Evolutionary conservation across 192 early-diverging fungal species (phyloP).

Genomic region (Coemansia sp.): DNA sequence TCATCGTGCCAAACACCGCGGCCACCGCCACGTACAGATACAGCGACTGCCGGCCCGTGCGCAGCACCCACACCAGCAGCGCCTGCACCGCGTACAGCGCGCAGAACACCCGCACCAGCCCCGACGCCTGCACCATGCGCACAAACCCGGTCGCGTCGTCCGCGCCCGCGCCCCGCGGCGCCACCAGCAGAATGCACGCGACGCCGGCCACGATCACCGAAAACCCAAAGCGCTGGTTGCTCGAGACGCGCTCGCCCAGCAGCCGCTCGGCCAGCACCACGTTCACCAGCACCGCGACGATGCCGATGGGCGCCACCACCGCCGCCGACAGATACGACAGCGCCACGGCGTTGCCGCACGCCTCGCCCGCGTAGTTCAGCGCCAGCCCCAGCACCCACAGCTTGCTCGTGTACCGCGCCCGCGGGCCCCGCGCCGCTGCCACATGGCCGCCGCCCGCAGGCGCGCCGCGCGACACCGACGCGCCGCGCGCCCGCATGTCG

Average conservation of each 20-base stretch:
- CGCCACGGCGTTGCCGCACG: slow-evolving; percentile 48
- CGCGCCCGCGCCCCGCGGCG: slow-evolving; percentile 33
- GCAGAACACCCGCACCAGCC: slow-evolving; percentile 26
- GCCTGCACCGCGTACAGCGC: slow-evolving; percentile 16
- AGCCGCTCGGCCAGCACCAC: slow-evolving; percentile 43
- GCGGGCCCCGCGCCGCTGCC: slow-evolving; percentile 5
- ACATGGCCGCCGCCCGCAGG: slow-evolving; percentile 2
- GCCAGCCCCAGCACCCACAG: slow-evolving; percentile 36
- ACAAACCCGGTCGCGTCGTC: slow-evolving; percentile 34
- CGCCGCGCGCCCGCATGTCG: slow-evolving; percentile 21
- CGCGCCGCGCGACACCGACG: not conserved
- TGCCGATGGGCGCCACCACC: slow-evolving; percentile 48
- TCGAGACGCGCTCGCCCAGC: slow-evolving; percentile 43
- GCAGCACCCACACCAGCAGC: slow-evolving; percentile 22
- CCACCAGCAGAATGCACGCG: slow-evolving; percentile 37
- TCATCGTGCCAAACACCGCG: slow-evolving; percentile 48
- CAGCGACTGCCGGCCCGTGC: slow-evolving; percentile 23
- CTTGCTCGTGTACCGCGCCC: slow-evolving; percentile 36
- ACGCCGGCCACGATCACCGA: slow-evolving; percentile 43
- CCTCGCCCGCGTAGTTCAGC: slow-evolving; percentile 47
- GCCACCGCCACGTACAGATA: slow-evolving; percentile 39
- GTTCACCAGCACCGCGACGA: slow-evolving; percentile 43
- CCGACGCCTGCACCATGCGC: slow-evolving; percentile 28
- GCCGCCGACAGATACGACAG: slow-evolving; percentile 48
- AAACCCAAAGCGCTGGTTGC: slow-evolving; percentile 42